Evolutionary conservation across 1,284 basidiomycete species (phyloP).

Genomic region (Fistulinella staudtii): DNA sequence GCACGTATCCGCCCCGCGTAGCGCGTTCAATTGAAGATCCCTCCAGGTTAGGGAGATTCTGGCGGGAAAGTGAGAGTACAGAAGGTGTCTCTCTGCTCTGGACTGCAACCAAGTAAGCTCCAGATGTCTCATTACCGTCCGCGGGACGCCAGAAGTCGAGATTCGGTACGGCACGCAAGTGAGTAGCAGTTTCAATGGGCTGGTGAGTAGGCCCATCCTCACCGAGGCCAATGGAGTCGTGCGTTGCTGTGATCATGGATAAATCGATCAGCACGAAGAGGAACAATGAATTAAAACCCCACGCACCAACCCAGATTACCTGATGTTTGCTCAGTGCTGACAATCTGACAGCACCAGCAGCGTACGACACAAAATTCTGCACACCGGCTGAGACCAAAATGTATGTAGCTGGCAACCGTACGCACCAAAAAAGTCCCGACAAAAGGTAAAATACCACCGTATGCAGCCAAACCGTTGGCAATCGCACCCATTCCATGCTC

Average conservation of each 20-base stretch:
- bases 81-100: conserved; percentile 76
- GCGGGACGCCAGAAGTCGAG: conserved; percentile 89
- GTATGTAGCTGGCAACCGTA: conserved; percentile 3
- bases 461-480: conserved; percentile 85
- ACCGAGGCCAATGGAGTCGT: conserved; percentile 88
- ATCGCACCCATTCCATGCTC: conserved; percentile 98
- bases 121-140: conserved; percentile 93
- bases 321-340: conserved; percentile 88
- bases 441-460: conserved; percentile 83
- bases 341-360: conserved; percentile 86
- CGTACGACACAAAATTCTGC: conserved; percentile 93
- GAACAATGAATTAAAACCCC: neutral
- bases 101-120: conserved; percentile 81
- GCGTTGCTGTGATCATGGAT: conserved; percentile 53
- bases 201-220: conserved; percentile 98
- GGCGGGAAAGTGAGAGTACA: conserved; percentile 83
- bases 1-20: conserved; percentile 83
- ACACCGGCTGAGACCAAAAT: conserved; percentile 8
- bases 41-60: conserved; percentile 92
- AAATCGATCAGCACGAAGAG: neutral
- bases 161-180: conserved; percentile 89
- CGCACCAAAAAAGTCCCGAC: conserved; percentile 82
- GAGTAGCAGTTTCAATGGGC: conserved; percentile 85
- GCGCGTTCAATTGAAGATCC: conserved; percentile 85
- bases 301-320: conserved; percentile 88